Evolutionary conservation across 495 filamentous ascomycete species (phyloP).

Genomic region (Penicillium longicatenatum): DNA sequence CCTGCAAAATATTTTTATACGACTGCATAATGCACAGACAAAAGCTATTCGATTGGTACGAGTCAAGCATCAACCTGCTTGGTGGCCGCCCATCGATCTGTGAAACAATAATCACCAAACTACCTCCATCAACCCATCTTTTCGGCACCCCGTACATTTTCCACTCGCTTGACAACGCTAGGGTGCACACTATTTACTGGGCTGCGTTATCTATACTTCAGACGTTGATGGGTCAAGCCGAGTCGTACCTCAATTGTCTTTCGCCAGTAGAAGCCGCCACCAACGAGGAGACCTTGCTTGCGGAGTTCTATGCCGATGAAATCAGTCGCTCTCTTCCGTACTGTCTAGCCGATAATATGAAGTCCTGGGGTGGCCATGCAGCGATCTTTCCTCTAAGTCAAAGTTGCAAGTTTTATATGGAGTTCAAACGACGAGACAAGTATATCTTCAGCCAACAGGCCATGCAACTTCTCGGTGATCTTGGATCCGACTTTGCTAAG

Average conservation of each 20-base stretch:
- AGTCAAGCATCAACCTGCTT: neutral
- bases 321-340: constrained; percentile 13
- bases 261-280: neutral
- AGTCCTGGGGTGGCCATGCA: constrained; percentile 4
- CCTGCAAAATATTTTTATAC: neutral
- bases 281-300: constrained; percentile 8
- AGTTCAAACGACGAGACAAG: constrained; percentile 4
- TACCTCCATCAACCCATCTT: constrained; percentile 3
- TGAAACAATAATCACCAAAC: constrained; percentile 2
- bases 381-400: constrained; percentile 11
- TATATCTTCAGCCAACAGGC: constrained; percentile 4
- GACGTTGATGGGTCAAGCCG: constrained; percentile 6
- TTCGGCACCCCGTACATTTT: constrained; percentile 12
- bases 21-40: constrained; percentile 9
- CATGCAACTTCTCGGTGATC: neutral
- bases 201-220: constrained; percentile 14
- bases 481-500: constrained; percentile 4
- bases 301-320: constrained; percentile 15
- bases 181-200: constrained; percentile 10
- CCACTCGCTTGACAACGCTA: constrained; percentile 11
- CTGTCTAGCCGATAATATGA: constrained; percentile 6
- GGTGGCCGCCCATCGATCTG: constrained; percentile 1
- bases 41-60: constrained; percentile 9
- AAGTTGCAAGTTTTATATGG: constrained; percentile 15
- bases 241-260: neutral